phyloP scores from a whole-genome alignment of 2,329 filamentous ascomycete species.

The Talaromyces funiculosus region DNA sequence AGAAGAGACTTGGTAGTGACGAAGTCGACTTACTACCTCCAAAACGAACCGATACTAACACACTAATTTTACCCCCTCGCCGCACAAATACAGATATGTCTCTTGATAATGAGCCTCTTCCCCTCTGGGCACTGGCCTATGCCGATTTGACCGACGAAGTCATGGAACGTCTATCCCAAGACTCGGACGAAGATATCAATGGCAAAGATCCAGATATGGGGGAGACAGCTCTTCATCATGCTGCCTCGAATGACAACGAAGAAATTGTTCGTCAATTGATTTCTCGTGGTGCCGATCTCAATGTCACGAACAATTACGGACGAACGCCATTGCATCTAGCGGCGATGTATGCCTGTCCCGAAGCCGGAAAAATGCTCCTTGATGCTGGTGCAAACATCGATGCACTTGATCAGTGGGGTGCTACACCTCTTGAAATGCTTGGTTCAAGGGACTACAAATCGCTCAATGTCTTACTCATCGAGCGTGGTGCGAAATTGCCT shows the following conservation, averaged over 20 bases:
- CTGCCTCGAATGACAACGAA: background rate
- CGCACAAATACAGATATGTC: background rate
- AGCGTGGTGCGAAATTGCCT: conserved; percentile 1
- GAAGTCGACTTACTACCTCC: background rate
- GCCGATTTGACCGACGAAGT: background rate
- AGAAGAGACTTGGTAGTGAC: background rate
- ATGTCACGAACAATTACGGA: background rate
- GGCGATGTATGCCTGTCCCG: background rate
- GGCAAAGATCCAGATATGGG: conserved; percentile 1
- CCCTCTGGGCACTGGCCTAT: background rate
- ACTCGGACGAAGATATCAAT: background rate
- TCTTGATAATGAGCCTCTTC: background rate
- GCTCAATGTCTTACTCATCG: background rate
- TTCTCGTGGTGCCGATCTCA: background rate
- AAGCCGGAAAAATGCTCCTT: background rate
- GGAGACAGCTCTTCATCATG: background rate
- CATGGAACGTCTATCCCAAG: background rate
- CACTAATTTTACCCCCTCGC: background rate
- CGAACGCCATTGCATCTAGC: background rate
- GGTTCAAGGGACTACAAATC: background rate
- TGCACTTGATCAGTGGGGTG: background rate
- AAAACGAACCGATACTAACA: background rate
- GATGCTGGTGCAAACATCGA: background rate
- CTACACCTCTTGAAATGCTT: background rate
- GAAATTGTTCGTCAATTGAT: background rate